Evolutionary conservation across 164 flowering plant genomes (phyloP).

Genomic region (Buxus sempervirens): DNA sequence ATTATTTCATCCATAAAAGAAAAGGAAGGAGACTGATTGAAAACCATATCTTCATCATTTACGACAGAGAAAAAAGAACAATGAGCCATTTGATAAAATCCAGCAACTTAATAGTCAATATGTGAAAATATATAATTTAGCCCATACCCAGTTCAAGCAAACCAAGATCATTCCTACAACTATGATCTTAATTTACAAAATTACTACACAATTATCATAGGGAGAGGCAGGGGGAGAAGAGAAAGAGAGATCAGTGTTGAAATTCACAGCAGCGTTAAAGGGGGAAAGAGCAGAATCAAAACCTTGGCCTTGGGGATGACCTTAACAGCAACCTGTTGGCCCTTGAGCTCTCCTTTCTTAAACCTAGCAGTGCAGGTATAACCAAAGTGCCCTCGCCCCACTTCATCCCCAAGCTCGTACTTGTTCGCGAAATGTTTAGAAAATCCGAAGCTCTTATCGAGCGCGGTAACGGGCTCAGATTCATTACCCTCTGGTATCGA

Average conservation of each 20-base stretch:
- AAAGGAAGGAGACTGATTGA: too few species aligned
- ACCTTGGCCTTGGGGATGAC: conserved; percentile 80
- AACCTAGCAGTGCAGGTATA: conserved; percentile 66
- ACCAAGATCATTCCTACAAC: too few species aligned
- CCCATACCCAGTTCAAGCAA: too few species aligned
- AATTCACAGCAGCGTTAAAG: neutral
- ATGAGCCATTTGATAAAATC: too few species aligned
- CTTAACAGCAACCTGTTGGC: conserved; percentile 73
- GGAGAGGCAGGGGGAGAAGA: neutral
- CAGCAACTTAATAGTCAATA: too few species aligned
- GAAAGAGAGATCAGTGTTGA: neutral
- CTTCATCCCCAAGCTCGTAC: conserved; percentile 84
- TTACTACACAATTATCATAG: too few species aligned
- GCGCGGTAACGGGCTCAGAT: conserved; percentile 35
- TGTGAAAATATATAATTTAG: too few species aligned
- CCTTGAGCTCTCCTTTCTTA: conserved; percentile 79
- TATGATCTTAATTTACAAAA: too few species aligned
- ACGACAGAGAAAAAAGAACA: too few species aligned
- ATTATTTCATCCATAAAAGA: too few species aligned
- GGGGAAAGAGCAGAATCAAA: conserved; percentile 32
- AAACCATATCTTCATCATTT: too few species aligned
- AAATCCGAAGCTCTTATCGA: conserved; percentile 82
- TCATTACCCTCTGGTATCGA: conserved; percentile 72
- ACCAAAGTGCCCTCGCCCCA: conserved; percentile 90
- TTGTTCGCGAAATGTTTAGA: conserved; percentile 61